Conservation (phyloP, 441 rosid genomes). For the Arabidopsis lyrata region DNA sequence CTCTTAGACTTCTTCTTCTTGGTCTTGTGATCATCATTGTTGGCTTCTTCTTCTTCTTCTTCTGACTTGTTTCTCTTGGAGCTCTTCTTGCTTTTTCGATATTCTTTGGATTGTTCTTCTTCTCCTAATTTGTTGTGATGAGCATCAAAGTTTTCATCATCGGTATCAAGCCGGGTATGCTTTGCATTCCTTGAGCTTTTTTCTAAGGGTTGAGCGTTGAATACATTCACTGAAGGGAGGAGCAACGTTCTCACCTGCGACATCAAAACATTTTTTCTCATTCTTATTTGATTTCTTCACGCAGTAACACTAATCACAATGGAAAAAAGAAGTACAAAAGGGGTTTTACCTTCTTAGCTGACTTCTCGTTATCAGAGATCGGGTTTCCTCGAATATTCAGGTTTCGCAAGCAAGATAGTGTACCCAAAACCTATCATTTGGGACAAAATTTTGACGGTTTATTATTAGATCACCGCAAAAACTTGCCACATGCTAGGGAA, state of each 20-base stretch:
- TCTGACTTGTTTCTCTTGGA: slow-evolving; percentile 43
- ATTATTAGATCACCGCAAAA: background rate
- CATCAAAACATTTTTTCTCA: background rate
- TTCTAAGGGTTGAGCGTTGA: slow-evolving; percentile 70
- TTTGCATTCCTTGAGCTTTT: slow-evolving; percentile 48
- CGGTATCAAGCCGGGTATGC: slow-evolving; percentile 34
- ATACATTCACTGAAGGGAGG: slow-evolving; percentile 64
- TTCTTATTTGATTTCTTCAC: background rate
- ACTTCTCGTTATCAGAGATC: slow-evolving; percentile 67
- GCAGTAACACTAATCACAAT: background rate
- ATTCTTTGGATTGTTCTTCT: slow-evolving; percentile 25
- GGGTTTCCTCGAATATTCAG: slow-evolving; percentile 91
- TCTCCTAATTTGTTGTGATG: slow-evolving; percentile 38
- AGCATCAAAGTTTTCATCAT: slow-evolving; percentile 37
- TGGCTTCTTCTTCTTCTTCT: slow-evolving; percentile 33
- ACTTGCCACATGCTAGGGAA: slow-evolving; percentile 4
- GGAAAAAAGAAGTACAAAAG: background rate
- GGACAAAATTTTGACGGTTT: background rate
- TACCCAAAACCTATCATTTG: slow-evolving; percentile 64
- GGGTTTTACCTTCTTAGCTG: slow-evolving; percentile 64
- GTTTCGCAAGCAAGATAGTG: slow-evolving; percentile 62
- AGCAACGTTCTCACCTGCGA: slow-evolving; percentile 66
- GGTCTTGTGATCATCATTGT: slow-evolving; percentile 28
- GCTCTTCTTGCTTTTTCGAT: slow-evolving; percentile 39
- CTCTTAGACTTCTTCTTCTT: slow-evolving; percentile 44